These are phyloP conservation scores for Trypanosoma cruzi DNA, from an alignment of 208 protist genomes.

Conservation along the genomic window DNA sequence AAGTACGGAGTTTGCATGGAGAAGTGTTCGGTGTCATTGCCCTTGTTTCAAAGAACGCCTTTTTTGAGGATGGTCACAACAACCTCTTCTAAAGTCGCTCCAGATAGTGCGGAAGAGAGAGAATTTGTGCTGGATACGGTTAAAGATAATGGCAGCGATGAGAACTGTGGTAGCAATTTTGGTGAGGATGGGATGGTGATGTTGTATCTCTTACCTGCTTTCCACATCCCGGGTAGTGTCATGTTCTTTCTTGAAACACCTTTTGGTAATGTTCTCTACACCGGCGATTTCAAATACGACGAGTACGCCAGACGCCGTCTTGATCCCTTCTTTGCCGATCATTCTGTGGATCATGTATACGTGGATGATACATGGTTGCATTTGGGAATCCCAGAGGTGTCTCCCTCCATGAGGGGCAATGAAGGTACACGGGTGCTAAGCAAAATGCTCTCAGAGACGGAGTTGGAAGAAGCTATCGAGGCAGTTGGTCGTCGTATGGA, in stretches of 20 bases:
- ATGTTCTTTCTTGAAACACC: slow-evolving; percentile 76
- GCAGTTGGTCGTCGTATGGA: slow-evolving; percentile 72
- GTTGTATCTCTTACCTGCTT: slow-evolving; percentile 46
- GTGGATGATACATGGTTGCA: slow-evolving; percentile 89
- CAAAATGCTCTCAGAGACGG: slow-evolving; percentile 62
- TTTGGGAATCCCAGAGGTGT: slow-evolving; percentile 32
- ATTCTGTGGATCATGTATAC: slow-evolving; percentile 79
- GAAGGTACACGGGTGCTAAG: slow-evolving; percentile 40
- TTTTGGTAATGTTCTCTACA: slow-evolving; percentile 68
- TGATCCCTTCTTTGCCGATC: slow-evolving; percentile 43
- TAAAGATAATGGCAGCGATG: not conserved
- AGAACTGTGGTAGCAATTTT: not conserved
- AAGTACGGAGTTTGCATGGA: slow-evolving; percentile 34
- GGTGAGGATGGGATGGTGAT: not conserved
- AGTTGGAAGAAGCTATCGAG: slow-evolving; percentile 70
- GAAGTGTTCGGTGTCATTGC: not conserved
- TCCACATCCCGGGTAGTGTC: slow-evolving; percentile 80
- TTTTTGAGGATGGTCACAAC: not conserved
- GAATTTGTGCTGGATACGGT: not conserved
- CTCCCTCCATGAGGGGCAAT: not conserved
- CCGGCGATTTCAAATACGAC: slow-evolving; percentile 82
- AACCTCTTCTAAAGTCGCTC: not conserved
- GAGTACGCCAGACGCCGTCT: slow-evolving; percentile 33
- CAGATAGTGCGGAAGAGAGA: no score
- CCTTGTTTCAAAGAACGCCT: slow-evolving; percentile 14